Evolutionary conservation across 805 yeast species (phyloP), one percentile per base, ranked within the genome.

Genomic region (Nematodospora valgi): DNA sequence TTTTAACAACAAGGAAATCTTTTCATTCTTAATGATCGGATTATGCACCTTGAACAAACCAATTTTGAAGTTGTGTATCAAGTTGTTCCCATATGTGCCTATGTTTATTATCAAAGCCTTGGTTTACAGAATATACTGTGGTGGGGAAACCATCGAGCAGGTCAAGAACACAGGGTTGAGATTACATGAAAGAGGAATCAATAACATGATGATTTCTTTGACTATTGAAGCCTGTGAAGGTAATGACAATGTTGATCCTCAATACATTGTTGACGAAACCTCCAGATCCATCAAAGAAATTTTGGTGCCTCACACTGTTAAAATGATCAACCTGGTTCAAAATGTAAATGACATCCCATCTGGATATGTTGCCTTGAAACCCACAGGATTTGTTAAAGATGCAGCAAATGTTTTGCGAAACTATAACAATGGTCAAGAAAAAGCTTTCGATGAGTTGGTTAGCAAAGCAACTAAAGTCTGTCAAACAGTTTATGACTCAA

Each of bases 161-260:
- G 93, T 89, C 10, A 67, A 76, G 35, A 56, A 67, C 37, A 83
- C 95, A 4, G 95, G 95, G 35, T 63, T 69, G 37, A 67, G 77
- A 39, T 70, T 89, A 46, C 68, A 77, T 36, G 58, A 72, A 34
- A 72, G 95, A 41, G 95, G 95, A 7, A 84, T 88, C 52, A 78
- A 85, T 47, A 91, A 89, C 67, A 86, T 89, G 95, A 87, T 89
- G 95, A 67, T 89, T n/a, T 82, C 94, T 1, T 76, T 87, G 56
- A 86, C 96, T 11, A 88, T 89, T 34, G 98, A 89, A 62, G 95
- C 93, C 37, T 82, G 96, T 35, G 86, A 86, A 45, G 96, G 95
- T 24, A 74, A 74, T 39, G 72, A 76, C 52, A 67, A 75, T 58
- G 66, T 77, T 27, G 80, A 77, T 57, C 78, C 81, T 23, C 52